Base-by-base conservation (phyloP, 192 early-diverging fungal species). In the Backusella mclennaniae region DNA sequence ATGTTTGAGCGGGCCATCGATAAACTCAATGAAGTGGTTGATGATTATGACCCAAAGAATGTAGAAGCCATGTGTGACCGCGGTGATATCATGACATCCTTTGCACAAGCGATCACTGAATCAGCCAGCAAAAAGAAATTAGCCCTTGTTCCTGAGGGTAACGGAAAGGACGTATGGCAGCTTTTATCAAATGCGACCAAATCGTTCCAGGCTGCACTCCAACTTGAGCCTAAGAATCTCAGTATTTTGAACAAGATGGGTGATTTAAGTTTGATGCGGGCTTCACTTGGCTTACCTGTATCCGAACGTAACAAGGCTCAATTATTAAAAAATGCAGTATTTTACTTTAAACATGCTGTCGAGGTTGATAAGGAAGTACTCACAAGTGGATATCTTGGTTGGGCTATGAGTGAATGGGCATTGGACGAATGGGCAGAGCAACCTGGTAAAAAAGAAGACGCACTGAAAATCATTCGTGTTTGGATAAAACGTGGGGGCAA, bases 381-480 rank as follows among this genome's bases (percentile, higher is more conserved):
- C n/a, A 52, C 81, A 0, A 70, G 76, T 19, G 87, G 82, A 11
- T 84, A 79, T 71, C 78, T 88, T 31, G 84, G 85, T 23, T 83
- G 84, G 78, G 83, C 83, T 0, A 77, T 80, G 71, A 73, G 79
- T 53, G 85, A 87, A 35, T 90, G 84, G 67, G 69, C 82, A 21
- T 85, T 83, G 69, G 85, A 83, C 73, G 86, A 84, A 75, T 85
- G 87, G 78, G 82, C 69, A 8, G 83, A 77, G 21, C 76, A 76
- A 35, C 80, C 85, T 17, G 89, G 84, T 49, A 87, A 85, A 9
- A 84, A 84, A 0, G 84, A 80, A 26, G 91, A 88, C 68, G 86
- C 87, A 76, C 88, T 91, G 83, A 90, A 94, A 44, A 90, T 92
- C 56, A 89, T 87, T 3, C 90, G 76, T 4, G 87, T 87, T 12